These are phyloP conservation scores for Stachybotrys echinatus DNA, from an alignment of 2,329 filamentous ascomycete genomes.

Conservation along the genomic window DNA sequence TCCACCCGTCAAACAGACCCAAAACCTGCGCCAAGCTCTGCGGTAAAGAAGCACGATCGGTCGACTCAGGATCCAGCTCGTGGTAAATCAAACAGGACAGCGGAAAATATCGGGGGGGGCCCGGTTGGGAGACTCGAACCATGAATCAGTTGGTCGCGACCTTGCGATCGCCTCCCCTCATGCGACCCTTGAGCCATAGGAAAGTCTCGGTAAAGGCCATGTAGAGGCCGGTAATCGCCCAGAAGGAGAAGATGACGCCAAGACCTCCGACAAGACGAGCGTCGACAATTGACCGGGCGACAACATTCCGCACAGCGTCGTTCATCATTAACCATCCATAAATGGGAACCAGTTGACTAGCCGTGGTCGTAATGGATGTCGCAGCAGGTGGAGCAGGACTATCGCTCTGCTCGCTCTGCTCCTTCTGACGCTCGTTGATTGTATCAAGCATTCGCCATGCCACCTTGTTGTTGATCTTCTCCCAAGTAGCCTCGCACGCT, in stretches of 20 bases:
- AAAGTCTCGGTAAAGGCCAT: slow-evolving; percentile 41
- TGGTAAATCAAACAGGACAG: no score
- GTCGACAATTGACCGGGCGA: slow-evolving; percentile 33
- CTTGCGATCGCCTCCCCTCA: slow-evolving; percentile 21
- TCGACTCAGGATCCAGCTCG: no score
- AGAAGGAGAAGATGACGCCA: slow-evolving; percentile 41
- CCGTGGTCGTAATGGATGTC: slow-evolving; percentile 8
- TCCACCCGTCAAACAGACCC: background rate
- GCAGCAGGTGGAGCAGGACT: background rate
- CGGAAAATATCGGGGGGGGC: no score
- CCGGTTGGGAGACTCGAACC: no score
- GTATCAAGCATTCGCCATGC: slow-evolving; percentile 56
- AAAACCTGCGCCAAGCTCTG: background rate
- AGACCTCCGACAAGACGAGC: slow-evolving; percentile 39
- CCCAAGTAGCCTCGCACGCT: slow-evolving; percentile 63
- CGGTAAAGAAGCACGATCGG: no score
- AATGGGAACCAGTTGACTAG: slow-evolving; percentile 29
- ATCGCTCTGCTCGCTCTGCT: slow-evolving; percentile 11
- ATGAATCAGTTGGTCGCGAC: background rate
- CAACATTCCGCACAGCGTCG: slow-evolving; percentile 27
- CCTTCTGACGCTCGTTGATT: slow-evolving; percentile 39
- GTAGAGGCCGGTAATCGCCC: slow-evolving; percentile 43
- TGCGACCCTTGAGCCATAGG: slow-evolving; percentile 30
- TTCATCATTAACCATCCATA: slow-evolving; percentile 40
- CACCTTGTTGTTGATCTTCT: slow-evolving; percentile 65